Percentiles rank a stretch among this genome's conserved stretches.
These are phyloP conservation scores for Ceratocystis cubensis DNA, from an alignment of 2,329 filamentous ascomycete genomes.

Conservation along the genomic window DNA sequence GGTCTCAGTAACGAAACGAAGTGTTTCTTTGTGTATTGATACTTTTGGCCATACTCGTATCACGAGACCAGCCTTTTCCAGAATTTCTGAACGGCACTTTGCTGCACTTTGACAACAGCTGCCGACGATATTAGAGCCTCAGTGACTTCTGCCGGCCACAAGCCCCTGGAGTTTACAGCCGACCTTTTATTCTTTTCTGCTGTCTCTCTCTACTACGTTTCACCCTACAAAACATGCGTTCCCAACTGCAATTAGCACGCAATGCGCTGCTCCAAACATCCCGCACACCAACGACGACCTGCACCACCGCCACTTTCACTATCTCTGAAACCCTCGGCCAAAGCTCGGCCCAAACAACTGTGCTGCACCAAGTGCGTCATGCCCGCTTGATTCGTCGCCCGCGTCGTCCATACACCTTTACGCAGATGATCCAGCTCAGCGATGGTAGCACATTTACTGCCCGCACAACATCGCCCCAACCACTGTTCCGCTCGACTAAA, in stretches of 20 bases:
- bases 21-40: not conserved
- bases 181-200: not conserved
- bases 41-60: constrained; percentile 12
- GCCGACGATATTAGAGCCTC: not conserved
- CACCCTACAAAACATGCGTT: constrained; percentile 17
- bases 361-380: constrained; percentile 50
- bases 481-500: constrained; percentile 51
- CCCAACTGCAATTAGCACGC: constrained; percentile 18
- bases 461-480: constrained; percentile 60
- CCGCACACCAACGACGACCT: constrained; percentile 26
- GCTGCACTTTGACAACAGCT: not conserved
- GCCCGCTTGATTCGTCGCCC: constrained; percentile 78
- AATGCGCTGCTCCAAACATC: constrained; percentile 23
- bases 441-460: constrained; percentile 78
- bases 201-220: not conserved
- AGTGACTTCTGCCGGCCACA: not conserved
- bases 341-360: constrained; percentile 23
- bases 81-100: constrained; percentile 11
- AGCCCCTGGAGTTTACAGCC: not conserved
- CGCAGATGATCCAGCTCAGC: constrained; percentile 84
- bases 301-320: constrained; percentile 20
- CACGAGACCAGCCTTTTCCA: constrained; percentile 10
- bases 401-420: constrained; percentile 91
- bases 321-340: constrained; percentile 23
- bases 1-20: not conserved